Conservation (phyloP, 2,329 filamentous ascomycete genomes). For the Myotisia sp. region DNA sequence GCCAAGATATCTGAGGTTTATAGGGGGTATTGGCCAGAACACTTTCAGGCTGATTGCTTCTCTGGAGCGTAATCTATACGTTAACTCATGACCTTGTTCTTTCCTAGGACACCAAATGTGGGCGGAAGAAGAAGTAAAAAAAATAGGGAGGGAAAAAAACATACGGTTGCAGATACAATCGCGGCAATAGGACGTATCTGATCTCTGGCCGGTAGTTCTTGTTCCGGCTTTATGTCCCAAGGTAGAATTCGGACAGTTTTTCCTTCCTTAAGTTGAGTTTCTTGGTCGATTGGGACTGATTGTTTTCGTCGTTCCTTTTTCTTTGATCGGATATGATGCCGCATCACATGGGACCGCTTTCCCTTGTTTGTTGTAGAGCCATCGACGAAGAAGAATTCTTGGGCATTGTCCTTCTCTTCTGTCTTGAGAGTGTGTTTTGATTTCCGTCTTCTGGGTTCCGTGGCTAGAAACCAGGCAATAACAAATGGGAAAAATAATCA, state of each 20-base stretch:
- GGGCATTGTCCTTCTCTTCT: no score
- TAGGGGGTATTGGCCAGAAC: no score
- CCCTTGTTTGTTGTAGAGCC: constrained; percentile 27
- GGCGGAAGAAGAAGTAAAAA: background rate
- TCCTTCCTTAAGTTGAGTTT: background rate
- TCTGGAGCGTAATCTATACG: no score
- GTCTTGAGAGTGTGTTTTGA: no score
- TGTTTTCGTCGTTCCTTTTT: constrained; percentile 15
- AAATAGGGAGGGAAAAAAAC: background rate
- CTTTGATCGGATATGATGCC: constrained; percentile 31
- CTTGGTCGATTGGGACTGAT: background rate
- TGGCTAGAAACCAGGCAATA: no score
- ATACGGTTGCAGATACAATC: background rate
- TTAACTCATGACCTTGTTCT: no score
- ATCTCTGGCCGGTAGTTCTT: background rate
- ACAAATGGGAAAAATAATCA: no score
- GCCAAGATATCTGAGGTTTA: no score
- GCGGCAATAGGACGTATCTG: background rate
- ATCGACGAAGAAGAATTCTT: constrained; percentile 28
- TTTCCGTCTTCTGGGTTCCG: no score
- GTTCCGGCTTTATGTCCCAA: background rate
- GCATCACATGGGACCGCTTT: constrained; percentile 33
- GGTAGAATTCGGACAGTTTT: background rate
- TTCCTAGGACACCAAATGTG: no score
- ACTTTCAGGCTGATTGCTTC: no score